Evolutionary conservation across 768 basidiomycete genomes (phyloP).

Genomic region (Exidia glandulosa): DNA sequence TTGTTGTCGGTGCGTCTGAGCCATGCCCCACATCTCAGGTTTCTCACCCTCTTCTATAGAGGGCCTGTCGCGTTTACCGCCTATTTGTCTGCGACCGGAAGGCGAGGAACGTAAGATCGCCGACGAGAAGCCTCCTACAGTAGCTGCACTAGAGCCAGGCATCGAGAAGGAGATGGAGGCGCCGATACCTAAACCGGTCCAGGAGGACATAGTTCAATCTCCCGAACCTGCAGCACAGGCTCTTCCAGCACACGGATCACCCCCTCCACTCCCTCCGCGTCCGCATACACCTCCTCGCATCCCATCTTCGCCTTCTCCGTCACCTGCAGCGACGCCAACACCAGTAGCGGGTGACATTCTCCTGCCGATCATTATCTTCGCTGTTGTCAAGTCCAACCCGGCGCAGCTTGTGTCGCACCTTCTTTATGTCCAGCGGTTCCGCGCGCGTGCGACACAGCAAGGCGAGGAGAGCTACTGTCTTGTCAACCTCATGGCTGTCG

Average conservation of each 20-base stretch:
- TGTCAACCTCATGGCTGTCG: constrained; percentile 90
- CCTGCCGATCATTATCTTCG: constrained; percentile 85
- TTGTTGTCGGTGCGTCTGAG: constrained; percentile 56
- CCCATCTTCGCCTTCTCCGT: background rate
- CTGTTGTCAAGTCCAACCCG: constrained; percentile 90
- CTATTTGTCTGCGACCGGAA: constrained; percentile 62
- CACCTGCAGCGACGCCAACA: constrained; percentile 11
- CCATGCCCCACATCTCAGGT: background rate
- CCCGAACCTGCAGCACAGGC: background rate
- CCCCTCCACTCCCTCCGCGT: background rate
- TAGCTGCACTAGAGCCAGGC: constrained; percentile 1
- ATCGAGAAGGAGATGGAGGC: background rate
- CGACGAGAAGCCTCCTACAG: constrained; percentile 20
- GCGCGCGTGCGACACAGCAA: constrained; percentile 45
- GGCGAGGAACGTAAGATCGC: constrained; percentile 26
- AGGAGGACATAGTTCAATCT: background rate
- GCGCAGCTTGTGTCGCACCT: constrained; percentile 63
- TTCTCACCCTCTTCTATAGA: constrained; percentile 35
- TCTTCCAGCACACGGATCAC: background rate
- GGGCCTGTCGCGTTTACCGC: constrained; percentile 63
- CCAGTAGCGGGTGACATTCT: constrained; percentile 81
- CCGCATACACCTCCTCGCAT: constrained; percentile 1
- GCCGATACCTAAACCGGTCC: background rate
- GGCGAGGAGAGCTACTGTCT: constrained; percentile 90
- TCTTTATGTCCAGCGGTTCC: constrained; percentile 41